These are phyloP conservation scores for Neurospora discreta DNA, from an alignment of 495 filamentous ascomycete species.

Conservation along the genomic window DNA sequence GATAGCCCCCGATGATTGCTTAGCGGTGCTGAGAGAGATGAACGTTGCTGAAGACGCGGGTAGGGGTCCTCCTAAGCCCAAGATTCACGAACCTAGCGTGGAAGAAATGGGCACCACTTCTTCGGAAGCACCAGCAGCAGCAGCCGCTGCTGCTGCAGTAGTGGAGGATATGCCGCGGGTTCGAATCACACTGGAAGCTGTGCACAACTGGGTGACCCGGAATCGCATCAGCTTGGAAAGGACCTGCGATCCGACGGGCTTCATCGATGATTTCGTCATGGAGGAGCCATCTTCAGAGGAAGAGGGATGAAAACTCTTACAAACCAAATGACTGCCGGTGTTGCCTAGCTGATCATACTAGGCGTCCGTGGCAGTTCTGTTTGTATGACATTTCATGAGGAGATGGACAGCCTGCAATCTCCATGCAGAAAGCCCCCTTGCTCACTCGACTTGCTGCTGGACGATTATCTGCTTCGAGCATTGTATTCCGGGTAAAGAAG, in stretches of 20 bases:
- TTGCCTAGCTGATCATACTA: neutral
- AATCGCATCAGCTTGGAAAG: slow-evolving; percentile 35
- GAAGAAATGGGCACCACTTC: slow-evolving; percentile 6
- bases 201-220: slow-evolving; percentile 41
- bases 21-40: slow-evolving; percentile 69
- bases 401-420: neutral
- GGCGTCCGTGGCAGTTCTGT: neutral
- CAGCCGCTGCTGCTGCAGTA: neutral
- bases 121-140: neutral
- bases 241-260: slow-evolving; percentile 46
- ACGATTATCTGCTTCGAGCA: neutral
- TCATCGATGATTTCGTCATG: slow-evolving; percentile 40
- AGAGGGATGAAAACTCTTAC: slow-evolving; percentile 6
- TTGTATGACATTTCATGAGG: neutral
- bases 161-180: slow-evolving; percentile 30
- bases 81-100: slow-evolving; percentile 7
- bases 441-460: neutral
- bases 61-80: slow-evolving; percentile 24
- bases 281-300: slow-evolving; percentile 17
- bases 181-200: slow-evolving; percentile 41
- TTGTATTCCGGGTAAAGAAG: neutral
- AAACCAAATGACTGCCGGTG: neutral
- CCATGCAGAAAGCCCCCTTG: neutral
- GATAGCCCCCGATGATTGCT: slow-evolving; percentile 72
- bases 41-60: slow-evolving; percentile 53